phyloP scores from a whole-genome alignment of 352 stramenopile species.

The Phytophthora pinifolia region DNA sequence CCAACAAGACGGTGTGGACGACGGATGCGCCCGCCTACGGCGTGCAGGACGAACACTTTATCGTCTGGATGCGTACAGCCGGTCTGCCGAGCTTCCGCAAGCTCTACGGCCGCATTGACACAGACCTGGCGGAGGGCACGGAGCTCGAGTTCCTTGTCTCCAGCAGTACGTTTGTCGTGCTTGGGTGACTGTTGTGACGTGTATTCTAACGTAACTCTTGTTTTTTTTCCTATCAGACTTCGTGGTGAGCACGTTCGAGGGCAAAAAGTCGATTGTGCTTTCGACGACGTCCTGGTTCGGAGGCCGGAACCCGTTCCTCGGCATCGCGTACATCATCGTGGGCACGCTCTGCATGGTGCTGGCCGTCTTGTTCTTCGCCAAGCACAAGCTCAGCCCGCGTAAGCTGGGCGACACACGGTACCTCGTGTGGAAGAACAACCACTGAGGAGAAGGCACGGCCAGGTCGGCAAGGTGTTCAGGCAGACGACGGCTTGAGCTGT shows the following conservation, averaged over 20 bases:
- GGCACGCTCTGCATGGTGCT: slow-evolving; percentile 93
- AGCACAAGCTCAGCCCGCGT: slow-evolving; percentile 94
- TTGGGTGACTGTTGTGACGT: not conserved
- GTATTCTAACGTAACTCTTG: slow-evolving; percentile 1
- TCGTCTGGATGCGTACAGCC: slow-evolving; percentile 99
- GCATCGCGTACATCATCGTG: slow-evolving; percentile 95
- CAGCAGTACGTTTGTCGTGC: slow-evolving; percentile 66
- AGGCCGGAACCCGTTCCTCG: slow-evolving; percentile 96
- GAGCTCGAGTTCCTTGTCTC: slow-evolving; percentile 93
- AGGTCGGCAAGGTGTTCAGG: slow-evolving; percentile 19
- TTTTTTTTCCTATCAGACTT: slow-evolving; percentile 82
- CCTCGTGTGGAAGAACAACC: slow-evolving; percentile 96
- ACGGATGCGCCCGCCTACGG: slow-evolving; percentile 64
- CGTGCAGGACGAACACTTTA: slow-evolving; percentile 99
- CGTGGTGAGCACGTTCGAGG: slow-evolving; percentile 93
- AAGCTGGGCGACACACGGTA: slow-evolving; percentile 95
- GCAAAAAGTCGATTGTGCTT: slow-evolving; percentile 97
- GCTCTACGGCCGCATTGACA: slow-evolving; percentile 98
- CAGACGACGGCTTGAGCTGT: slow-evolving; percentile 15
- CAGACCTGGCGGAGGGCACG: slow-evolving; percentile 87
- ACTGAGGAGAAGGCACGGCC: slow-evolving; percentile 44
- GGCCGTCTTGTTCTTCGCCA: slow-evolving; percentile 95
- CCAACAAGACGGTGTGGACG: slow-evolving; percentile 86
- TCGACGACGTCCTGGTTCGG: slow-evolving; percentile 96
- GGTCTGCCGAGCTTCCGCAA: slow-evolving; percentile 99